A percentile compares a stretch with the other conserved stretches of the same genome.
phyloP scores from a whole-genome alignment of 352 stramenopile genomes.

The Pythium brachiatum region DNA sequence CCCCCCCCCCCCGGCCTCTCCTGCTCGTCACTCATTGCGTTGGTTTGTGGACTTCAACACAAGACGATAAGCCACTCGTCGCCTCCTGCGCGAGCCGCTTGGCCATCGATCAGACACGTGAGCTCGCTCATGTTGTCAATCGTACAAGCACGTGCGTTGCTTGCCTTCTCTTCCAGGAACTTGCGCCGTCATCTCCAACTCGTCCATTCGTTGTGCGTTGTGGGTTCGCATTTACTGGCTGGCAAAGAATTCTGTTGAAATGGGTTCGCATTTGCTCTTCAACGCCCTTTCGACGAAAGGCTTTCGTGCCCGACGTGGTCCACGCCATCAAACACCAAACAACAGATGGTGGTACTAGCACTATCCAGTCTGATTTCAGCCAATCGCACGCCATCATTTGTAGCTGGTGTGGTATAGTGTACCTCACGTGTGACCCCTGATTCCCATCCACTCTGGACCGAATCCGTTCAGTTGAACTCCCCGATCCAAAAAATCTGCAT shows the following conservation, averaged over 20 bases:
- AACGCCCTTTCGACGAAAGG: slow-evolving; percentile 8
- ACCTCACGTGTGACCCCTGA: background rate
- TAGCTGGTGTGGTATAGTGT: background rate
- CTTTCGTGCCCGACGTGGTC: slow-evolving; percentile 1
- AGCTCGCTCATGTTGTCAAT: no score
- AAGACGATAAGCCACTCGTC: no score
- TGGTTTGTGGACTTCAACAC: no score
- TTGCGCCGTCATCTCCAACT: background rate
- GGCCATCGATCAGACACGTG: no score
- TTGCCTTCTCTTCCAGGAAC: background rate
- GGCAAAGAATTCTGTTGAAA: no score
- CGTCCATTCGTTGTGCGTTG: no score
- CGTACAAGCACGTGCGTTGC: no score
- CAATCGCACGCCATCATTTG: background rate
- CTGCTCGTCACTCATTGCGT: no score
- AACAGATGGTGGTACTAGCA: slow-evolving; percentile 9
- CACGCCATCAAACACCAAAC: slow-evolving; percentile 5
- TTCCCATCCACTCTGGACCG: background rate
- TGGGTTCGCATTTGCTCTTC: background rate
- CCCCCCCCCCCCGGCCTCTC: no score
- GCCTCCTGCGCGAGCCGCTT: no score
- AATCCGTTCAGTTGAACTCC: slow-evolving; percentile 20
- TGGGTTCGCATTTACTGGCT: no score
- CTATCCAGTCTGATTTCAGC: background rate
- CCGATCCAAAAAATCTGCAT: background rate